Percentiles rank a stretch among this genome's conserved stretches.
phyloP scores from a whole-genome alignment of 177 flowering plant species.

The Vitis hybrid region DNA sequence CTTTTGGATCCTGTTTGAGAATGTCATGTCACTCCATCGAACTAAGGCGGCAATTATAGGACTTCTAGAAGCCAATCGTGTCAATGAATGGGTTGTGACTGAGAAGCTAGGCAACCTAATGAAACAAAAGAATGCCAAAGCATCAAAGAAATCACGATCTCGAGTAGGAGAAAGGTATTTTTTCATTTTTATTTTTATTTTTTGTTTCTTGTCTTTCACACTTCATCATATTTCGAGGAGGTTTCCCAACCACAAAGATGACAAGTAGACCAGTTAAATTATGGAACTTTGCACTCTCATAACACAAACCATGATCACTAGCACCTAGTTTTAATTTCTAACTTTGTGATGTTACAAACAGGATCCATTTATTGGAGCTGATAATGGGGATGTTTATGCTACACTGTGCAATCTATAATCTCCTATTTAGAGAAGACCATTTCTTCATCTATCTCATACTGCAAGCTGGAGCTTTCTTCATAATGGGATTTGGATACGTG shows the following conservation, averaged over 20 bases:
- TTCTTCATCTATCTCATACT: slow-evolving; percentile 50
- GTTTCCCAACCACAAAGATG: too few relatives aligned
- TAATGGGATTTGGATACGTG: slow-evolving; percentile 54
- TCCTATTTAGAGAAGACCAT: slow-evolving; percentile 41
- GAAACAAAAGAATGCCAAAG: slow-evolving; percentile 30
- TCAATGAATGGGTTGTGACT: slow-evolving; percentile 79
- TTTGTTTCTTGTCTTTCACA: background rate
- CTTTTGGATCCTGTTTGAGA: slow-evolving; percentile 81
- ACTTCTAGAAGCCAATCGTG: slow-evolving; percentile 58
- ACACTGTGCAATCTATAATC: slow-evolving; percentile 48
- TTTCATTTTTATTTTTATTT: background rate
- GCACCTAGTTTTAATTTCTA: background rate
- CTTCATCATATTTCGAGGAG: too few relatives aligned
- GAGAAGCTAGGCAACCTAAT: slow-evolving; percentile 56
- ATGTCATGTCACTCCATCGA: slow-evolving; percentile 80
- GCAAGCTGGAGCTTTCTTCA: slow-evolving; percentile 59
- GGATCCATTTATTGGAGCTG: slow-evolving; percentile 56
- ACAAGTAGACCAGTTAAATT: too few relatives aligned
- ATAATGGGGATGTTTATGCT: slow-evolving; percentile 46
- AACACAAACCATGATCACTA: too few relatives aligned
- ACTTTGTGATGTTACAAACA: slow-evolving; percentile 16
- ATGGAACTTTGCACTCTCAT: too few relatives aligned
- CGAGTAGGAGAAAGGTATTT: slow-evolving; percentile 44
- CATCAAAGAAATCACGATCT: slow-evolving; percentile 28
- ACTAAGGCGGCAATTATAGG: slow-evolving; percentile 74